Evolutionary conservation across 768 basidiomycete species (phyloP), one percentile per base, ranked within the genome.

Genomic region (Hygrophoropsis aurantiaca): DNA sequence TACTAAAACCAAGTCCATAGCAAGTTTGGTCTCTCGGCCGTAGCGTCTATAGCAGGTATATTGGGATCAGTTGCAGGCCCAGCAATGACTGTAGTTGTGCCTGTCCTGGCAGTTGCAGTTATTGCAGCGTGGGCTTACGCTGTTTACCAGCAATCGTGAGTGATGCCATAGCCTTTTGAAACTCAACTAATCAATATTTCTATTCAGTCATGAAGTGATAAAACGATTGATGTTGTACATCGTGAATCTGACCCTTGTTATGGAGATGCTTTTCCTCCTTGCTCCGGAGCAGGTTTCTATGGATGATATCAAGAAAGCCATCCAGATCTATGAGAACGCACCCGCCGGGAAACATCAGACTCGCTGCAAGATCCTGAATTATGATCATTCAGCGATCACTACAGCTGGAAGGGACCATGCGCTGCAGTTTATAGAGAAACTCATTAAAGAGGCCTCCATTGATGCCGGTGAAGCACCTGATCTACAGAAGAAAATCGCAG

Each of bases 181-280:
- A 3, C n/a, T n/a, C n/a, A 27, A 24, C n/a, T 24, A 2, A 27
- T 27, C 41, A 33, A n/a, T n/a, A n/a, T n/a, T n/a, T 18, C 4
- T 50, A 23, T 35, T 26, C 16, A 44, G 50, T 11, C 35, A 42
- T 5, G 3, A 19, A 10, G 49, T 49, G 13, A 44, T 56, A 11
- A 56, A 47, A 15, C 50, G 47, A 34, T 46, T 62, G 11, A 62
- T 62, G 49, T 46, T 47, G 19, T 62, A 62, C 42, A 62, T 62
- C 26, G 44, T 62, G 26, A 58, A 62, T 48, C 30, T 62, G 2
- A 62, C 58, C 6, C 49, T 60, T 25, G 50, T 62, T 24, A 47
- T 62, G 46, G 56, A 62, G n/a, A 57, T 34, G 9, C 34, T 62
- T 13, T 54, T 50, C 38, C 46, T 40, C 9, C 4, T 50, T 10